phyloP scores from a whole-genome alignment of 164 flowering plant genomes.

The Paratinospora sagittata region DNA sequence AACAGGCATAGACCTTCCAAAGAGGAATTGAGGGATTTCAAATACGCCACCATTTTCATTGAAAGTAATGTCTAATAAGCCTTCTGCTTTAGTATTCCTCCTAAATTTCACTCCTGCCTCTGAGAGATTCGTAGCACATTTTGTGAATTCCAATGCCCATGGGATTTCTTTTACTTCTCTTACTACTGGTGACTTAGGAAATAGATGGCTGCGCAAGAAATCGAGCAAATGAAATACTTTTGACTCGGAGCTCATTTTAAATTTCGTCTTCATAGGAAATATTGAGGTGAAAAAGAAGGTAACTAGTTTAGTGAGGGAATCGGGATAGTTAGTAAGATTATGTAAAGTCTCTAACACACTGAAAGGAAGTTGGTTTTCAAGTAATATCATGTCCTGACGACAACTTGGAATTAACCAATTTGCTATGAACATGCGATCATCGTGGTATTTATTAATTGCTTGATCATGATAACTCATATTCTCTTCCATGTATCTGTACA shows the following conservation, averaged over 20 bases:
- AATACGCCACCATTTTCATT: not conserved
- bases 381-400: not conserved
- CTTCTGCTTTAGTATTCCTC: not conserved
- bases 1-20: slow-evolving; percentile 9
- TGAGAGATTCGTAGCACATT: not conserved
- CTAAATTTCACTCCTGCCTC: slow-evolving; percentile 21
- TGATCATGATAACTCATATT: too few relatives aligned
- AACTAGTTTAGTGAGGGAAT: not conserved
- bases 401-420: not conserved
- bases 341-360: slow-evolving; percentile 1
- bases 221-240: slow-evolving; percentile 16
- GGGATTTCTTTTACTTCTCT: not conserved
- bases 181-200: not conserved
- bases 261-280: not conserved
- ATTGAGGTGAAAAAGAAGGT: not conserved
- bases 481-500: not conserved
- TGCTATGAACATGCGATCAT: not conserved
- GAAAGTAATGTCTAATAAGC: not conserved
- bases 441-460: too few relatives aligned
- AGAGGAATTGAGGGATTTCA: slow-evolving; percentile 13
- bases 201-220: not conserved
- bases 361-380: slow-evolving; percentile 7
- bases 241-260: not conserved
- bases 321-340: not conserved
- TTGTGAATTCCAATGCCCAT: not conserved